phyloP scores from a whole-genome alignment of 257 asterid genomes.

The Nyctanthes arbortristis region DNA sequence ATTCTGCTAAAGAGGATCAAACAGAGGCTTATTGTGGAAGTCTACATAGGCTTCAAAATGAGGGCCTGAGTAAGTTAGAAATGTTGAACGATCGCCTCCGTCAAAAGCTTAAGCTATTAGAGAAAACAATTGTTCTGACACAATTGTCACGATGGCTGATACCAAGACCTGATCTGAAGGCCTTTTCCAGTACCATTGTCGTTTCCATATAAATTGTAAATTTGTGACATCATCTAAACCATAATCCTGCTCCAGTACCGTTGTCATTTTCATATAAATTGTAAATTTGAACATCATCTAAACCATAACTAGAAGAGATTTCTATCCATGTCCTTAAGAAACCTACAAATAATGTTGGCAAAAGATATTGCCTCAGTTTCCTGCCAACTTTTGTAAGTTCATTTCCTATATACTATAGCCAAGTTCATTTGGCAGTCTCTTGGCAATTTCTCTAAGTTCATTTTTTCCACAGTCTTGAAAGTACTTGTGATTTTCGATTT shows the following conservation, averaged over 20 bases:
- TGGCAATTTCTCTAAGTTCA: too few relatives aligned
- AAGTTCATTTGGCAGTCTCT: too few relatives aligned
- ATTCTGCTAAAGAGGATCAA: too few relatives aligned
- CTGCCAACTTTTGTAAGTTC: constrained; percentile 6
- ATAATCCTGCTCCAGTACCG: too few relatives aligned
- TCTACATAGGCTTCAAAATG: background rate
- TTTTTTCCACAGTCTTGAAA: constrained; percentile 3
- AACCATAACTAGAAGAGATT: background rate
- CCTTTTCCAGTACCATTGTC: background rate
- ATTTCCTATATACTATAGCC: constrained; percentile 6
- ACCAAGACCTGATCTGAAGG: background rate
- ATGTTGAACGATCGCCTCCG: background rate
- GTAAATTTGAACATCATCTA: background rate
- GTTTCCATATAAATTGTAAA: too few relatives aligned
- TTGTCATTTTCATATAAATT: too few relatives aligned
- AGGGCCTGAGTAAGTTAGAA: background rate
- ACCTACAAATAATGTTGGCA: background rate
- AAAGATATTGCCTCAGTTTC: background rate
- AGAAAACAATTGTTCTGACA: background rate
- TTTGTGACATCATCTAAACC: too few relatives aligned
- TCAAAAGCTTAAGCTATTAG: background rate
- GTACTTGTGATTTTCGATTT: constrained; percentile 1
- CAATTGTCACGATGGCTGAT: background rate
- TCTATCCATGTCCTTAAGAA: background rate
- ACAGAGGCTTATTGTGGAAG: too few relatives aligned